A percentile compares a stretch with the other conserved stretches of the same genome.
phyloP scores from a whole-genome alignment of 305 asterid species.

The Ajuga reptans region DNA sequence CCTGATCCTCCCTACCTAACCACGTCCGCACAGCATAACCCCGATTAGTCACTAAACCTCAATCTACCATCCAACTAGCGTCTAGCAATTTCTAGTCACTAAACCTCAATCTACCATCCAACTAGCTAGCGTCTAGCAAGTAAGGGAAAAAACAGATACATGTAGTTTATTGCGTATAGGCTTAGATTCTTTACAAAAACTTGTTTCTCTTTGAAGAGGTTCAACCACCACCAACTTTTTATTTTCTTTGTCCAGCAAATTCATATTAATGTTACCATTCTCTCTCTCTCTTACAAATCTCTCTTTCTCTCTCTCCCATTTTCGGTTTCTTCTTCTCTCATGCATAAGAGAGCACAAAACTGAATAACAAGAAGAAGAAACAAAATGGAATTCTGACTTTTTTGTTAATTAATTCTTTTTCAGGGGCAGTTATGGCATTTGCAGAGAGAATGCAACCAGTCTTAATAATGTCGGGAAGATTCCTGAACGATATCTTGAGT shows the following conservation, averaged over 20 bases:
- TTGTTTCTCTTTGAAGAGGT: conserved; percentile 32
- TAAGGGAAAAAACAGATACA: conserved; percentile 1
- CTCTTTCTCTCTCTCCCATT: conserved; percentile 18
- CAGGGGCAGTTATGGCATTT: conserved; percentile 11
- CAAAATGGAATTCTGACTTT: background rate
- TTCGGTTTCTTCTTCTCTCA: background rate
- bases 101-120: too few relatives aligned
- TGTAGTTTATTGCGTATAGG: conserved; percentile 20
- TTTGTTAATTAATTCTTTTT: background rate
- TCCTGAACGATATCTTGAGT: conserved; percentile 54
- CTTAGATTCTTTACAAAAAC: conserved; percentile 26
- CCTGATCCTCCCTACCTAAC: too few relatives aligned
- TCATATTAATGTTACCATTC: conserved; percentile 41
- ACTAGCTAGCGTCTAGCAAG: too few relatives aligned
- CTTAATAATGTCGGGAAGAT: conserved; percentile 29
- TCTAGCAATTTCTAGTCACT: too few relatives aligned
- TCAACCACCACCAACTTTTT: conserved; percentile 76
- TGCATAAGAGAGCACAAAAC: background rate
- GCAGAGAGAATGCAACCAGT: conserved; percentile 22
- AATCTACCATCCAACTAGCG: too few relatives aligned
- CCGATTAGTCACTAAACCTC: too few relatives aligned
- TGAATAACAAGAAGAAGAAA: background rate
- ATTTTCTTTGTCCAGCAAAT: conserved; percentile 37
- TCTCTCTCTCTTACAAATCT: conserved; percentile 3
- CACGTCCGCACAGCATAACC: too few relatives aligned